Base-by-base conservation (phyloP, 805 yeast genomes). In the Brettanomyces naardenensis region DNA sequence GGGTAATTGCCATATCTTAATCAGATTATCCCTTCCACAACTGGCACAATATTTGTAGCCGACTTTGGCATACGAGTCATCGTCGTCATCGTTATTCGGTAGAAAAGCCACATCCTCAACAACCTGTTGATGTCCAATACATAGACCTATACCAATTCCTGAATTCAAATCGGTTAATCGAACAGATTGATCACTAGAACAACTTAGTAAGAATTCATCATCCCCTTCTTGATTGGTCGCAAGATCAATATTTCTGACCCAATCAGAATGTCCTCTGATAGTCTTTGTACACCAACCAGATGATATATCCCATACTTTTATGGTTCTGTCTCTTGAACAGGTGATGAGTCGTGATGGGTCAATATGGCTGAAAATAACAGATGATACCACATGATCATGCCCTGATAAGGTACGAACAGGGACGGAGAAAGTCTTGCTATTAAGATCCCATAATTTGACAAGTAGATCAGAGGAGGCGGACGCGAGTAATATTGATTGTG, bases 361-460 rank as follows among this genome's bases (percentile, higher is more conserved):
- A 4, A 64, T 51, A 3, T 52, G 58, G 15, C 75, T 68, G 52
- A 82, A 79, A 11, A 64, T 61, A 6, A 85, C 64, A 0, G 74
- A 62, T 0, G 95, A 83, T 0, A 89, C 77, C 1, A 92, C 75
- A 54, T 89, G 95, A 43, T 87, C 94, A 59, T 89, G 97, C 10
- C 96, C 96, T 0, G 78, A 61, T 18, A 89, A 59, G 1, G 87
- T 76, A 27, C 86, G 66, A 1, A 75, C 53, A 32, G 80, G 54
- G 2, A 56, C 49, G 4, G 19, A 18, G 17, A 43, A 33, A 18
- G 43, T 38, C 5, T 43, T 45, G 7, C 46, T 28, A 6, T 42
- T 21, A 13, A 74, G 67, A 49, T 78, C 81, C 92, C 94, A 88
- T 3, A 87, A 59, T 52, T 83, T 82, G 38, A 87, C 72, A 6